Base-by-base conservation (phyloP, 148 eudicot species). In the Persicaria maculosa region DNA sequence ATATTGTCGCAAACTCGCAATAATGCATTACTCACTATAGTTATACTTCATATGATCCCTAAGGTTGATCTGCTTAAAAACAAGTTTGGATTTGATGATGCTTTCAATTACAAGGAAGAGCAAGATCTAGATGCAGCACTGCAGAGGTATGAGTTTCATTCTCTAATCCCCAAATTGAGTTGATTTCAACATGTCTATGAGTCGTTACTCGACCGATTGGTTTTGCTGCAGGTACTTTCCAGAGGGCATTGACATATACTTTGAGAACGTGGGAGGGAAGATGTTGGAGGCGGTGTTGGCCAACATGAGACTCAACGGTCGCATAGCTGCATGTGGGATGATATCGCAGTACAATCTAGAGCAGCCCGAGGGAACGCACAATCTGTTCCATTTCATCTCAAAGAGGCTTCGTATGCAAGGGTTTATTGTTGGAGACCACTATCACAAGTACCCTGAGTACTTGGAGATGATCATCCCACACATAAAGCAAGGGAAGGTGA, bases 21-120 rank as follows among this genome's bases (percentile, higher is more conserved):
- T n/a, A n/a, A n/a, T n/a, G n/a, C n/a, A n/a, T n/a, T n/a, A n/a
- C n/a, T n/a, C n/a, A n/a, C n/a, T n/a, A n/a, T n/a, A n/a, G n/a
- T n/a, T n/a, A n/a, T n/a, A n/a, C n/a, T n/a, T n/a, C n/a, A n/a
- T n/a, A n/a, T n/a, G n/a, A n/a, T n/a, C n/a, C n/a, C n/a, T n/a
- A 73, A 87, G 88, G 85, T 88, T 80, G 86, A 84, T 43, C 75
- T 88, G 5, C 55, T 85, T 79, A 87, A 87, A 77, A 83, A 77
- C 69, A 81, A 83, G 74, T 83, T 80, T 73, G 88, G 88, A 85
- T 87, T 82, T 58, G 87, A 88, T 46, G 88, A 84, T 69, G 87
- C 87, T 73, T 87, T 87, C 74, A 87, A 87, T 50, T 87, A 87
- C 80, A 85, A 87, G 73, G 88, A 85, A 79, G 91, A 87, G 75